Evolutionary conservation across 441 rosid species (phyloP).

Genomic region (Lepidium campestre): DNA sequence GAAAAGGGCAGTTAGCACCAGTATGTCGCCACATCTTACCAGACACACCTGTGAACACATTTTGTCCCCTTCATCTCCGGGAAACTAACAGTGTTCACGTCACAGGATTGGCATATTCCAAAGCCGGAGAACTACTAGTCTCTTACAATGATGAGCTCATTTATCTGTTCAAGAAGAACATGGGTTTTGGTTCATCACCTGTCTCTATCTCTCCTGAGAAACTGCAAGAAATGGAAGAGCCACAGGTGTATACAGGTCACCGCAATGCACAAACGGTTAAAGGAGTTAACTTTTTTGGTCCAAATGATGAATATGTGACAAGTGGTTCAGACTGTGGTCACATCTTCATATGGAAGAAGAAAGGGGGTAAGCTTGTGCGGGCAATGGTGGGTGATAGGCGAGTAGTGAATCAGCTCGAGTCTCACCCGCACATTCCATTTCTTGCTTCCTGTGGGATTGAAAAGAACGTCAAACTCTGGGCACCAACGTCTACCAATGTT

Average conservation of each 20-base stretch:
- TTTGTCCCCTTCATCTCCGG: constrained; percentile 48
- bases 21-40: constrained; percentile 29
- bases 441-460: constrained; percentile 69
- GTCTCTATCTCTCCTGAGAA: constrained; percentile 30
- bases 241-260: constrained; percentile 60
- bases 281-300: constrained; percentile 77
- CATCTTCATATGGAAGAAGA: constrained; percentile 71
- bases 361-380: constrained; percentile 53
- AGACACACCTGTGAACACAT: constrained; percentile 43
- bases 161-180: constrained; percentile 50
- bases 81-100: constrained; percentile 39
- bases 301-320: constrained; percentile 57
- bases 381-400: constrained; percentile 51
- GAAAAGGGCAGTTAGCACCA: constrained; percentile 41
- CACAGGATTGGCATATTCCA: constrained; percentile 66
- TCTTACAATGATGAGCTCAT: constrained; percentile 69
- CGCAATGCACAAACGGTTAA: constrained; percentile 61
- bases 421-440: constrained; percentile 54
- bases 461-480: constrained; percentile 60
- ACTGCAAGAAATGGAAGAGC: constrained; percentile 34
- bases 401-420: constrained; percentile 64
- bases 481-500: constrained; percentile 35
- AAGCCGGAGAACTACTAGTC: constrained; percentile 51
- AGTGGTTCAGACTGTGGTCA: constrained; percentile 84
- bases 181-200: constrained; percentile 52